Percentiles rank a stretch among this genome's conserved stretches.
Evolutionary conservation across 345 rosid genomes (phyloP).

Genomic region (Raphanus sativus): DNA sequence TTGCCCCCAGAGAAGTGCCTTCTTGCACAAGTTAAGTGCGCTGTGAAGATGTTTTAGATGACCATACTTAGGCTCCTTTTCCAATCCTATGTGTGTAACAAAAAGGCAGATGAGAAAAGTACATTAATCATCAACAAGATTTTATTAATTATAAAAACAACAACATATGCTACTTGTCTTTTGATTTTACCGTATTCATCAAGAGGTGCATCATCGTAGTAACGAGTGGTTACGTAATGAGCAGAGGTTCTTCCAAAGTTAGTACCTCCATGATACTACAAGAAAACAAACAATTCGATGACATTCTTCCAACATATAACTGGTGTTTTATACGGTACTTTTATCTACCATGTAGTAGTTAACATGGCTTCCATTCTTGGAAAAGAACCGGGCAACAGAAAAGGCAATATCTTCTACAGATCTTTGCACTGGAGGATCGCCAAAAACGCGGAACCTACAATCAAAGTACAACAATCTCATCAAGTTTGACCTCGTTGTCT

Average conservation of each 20-base stretch:
- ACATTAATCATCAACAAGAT: neutral
- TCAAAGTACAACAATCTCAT: constrained; percentile 8
- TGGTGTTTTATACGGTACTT: neutral
- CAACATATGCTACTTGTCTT: neutral
- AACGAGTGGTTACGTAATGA: constrained; percentile 80
- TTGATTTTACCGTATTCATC: constrained; percentile 73
- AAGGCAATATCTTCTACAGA: constrained; percentile 79
- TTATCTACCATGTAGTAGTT: constrained; percentile 90
- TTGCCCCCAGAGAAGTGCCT: constrained; percentile 68
- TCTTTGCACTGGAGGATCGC: constrained; percentile 55
- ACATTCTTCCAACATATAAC: neutral
- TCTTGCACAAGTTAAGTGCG: constrained; percentile 67
- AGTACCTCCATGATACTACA: constrained; percentile 94
- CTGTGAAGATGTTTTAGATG: constrained; percentile 84
- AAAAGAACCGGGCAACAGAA: constrained; percentile 76
- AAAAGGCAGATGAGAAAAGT: neutral
- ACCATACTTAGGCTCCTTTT: constrained; percentile 74
- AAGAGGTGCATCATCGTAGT: constrained; percentile 95
- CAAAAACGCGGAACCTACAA: constrained; percentile 62
- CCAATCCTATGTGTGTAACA: constrained; percentile 44
- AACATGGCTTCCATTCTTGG: constrained; percentile 75
- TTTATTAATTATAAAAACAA: neutral
- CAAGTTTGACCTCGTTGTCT: neutral
- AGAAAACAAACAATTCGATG: neutral
- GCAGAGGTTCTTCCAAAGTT: constrained; percentile 83